Evolutionary conservation across 495 filamentous ascomycete genomes (phyloP).

Genomic region (Aspergillus nidulans): DNA sequence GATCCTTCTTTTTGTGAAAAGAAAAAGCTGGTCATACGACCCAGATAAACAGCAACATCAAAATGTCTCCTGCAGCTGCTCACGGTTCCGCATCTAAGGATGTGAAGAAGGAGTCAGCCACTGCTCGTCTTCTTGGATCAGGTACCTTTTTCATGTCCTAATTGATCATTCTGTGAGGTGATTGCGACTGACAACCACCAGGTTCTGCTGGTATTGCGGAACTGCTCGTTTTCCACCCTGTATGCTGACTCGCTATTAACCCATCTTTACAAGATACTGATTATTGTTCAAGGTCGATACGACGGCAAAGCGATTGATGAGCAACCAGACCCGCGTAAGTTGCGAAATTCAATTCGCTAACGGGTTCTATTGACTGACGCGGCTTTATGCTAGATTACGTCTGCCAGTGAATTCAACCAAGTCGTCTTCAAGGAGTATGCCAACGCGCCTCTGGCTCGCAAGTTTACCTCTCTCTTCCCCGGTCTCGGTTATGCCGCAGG

Average conservation of each 20-base stretch:
- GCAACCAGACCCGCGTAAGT: slow-evolving; percentile 77
- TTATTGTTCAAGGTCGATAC: slow-evolving; percentile 73
- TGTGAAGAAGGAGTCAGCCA: slow-evolving; percentile 81
- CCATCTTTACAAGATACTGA: slow-evolving; percentile 17
- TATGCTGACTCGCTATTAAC: slow-evolving; percentile 37
- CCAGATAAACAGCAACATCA: slow-evolving; percentile 10
- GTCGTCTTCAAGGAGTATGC: slow-evolving; percentile 95
- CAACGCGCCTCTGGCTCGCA: slow-evolving; percentile 57
- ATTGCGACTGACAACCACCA: slow-evolving; percentile 35
- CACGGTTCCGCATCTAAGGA: slow-evolving; percentile 54
- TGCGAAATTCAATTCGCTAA: not conserved
- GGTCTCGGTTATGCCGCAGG: slow-evolving; percentile 95
- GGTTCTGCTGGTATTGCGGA: slow-evolving; percentile 94
- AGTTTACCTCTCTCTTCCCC: slow-evolving; percentile 95
- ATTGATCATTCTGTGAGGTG: not conserved
- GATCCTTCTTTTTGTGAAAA: slow-evolving; percentile 6
- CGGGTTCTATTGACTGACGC: not conserved
- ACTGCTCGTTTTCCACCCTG: slow-evolving; percentile 93
- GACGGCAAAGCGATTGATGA: slow-evolving; percentile 98
- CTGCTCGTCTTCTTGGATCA: slow-evolving; percentile 84
- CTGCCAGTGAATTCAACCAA: slow-evolving; percentile 61
- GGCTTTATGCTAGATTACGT: slow-evolving; percentile 49
- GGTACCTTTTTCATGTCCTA: slow-evolving; percentile 51
- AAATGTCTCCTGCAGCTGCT: slow-evolving; percentile 50
- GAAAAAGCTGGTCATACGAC: slow-evolving; percentile 12